Evolutionary conservation across 2,329 filamentous ascomycete species (phyloP).

Genomic region (Claviceps humidiphila): DNA sequence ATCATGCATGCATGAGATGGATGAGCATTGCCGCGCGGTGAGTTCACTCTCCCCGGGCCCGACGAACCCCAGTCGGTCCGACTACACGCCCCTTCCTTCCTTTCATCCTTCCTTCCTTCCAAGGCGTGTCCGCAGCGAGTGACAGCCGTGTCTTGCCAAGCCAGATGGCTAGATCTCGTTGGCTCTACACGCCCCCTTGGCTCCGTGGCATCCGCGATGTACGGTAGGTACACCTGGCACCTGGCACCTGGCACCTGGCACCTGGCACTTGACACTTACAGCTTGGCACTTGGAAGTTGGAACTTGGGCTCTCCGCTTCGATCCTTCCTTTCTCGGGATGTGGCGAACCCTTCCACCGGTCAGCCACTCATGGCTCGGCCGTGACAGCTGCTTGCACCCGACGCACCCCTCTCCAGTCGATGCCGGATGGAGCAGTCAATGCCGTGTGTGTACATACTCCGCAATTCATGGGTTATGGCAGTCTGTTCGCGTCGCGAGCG

Average conservation of each 20-base stretch:
- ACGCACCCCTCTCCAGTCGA: too few species aligned
- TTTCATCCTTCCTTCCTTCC: neutral
- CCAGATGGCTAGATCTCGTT: neutral
- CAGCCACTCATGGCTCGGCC: neutral
- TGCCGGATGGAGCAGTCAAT: too few species aligned
- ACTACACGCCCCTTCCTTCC: neutral
- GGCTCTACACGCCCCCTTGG: neutral
- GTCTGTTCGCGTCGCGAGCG: too few species aligned
- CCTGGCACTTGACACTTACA: neutral
- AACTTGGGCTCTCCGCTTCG: neutral
- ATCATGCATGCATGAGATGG: neutral
- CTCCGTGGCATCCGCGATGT: neutral
- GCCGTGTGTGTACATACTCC: too few species aligned
- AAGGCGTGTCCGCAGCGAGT: neutral
- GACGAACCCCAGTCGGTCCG: conserved; percentile 2
- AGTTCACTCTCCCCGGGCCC: neutral
- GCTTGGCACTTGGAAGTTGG: neutral
- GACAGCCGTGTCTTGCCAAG: neutral
- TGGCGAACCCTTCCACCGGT: neutral
- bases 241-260: neutral
- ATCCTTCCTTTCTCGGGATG: too few species aligned
- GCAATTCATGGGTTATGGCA: too few species aligned
- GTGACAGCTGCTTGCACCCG: too few species aligned
- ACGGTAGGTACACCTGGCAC: neutral
- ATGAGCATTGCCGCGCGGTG: neutral